A percentile compares a stretch with the other conserved stretches of the same genome.
These are phyloP conservation scores for Penicillium diatomitis DNA, from an alignment of 495 filamentous ascomycete genomes.

Conservation along the genomic window DNA sequence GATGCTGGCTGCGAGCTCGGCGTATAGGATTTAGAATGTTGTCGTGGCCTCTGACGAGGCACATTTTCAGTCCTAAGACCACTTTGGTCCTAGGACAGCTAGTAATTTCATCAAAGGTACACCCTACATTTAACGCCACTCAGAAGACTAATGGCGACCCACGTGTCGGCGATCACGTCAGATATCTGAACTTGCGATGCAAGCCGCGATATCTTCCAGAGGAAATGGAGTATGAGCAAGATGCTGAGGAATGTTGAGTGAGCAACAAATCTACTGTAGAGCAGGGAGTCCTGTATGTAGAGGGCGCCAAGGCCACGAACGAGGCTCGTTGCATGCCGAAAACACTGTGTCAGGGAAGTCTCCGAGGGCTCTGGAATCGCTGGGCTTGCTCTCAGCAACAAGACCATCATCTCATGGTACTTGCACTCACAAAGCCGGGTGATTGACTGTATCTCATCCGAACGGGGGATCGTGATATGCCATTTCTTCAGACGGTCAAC, in stretches of 20 bases:
- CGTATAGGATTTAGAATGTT: too few relatives aligned
- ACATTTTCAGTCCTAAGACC: too few relatives aligned
- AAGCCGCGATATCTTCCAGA: conserved; percentile 29
- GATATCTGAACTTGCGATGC: conserved; percentile 28
- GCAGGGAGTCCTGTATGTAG: conserved; percentile 24
- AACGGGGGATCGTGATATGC: conserved; percentile 20
- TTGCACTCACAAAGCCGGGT: conserved; percentile 23
- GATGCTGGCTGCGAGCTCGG: too few relatives aligned
- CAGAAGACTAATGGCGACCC: conserved; percentile 31
- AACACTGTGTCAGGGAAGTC: conserved; percentile 24
- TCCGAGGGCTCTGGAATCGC: conserved; percentile 32
- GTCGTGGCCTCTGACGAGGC: too few relatives aligned
- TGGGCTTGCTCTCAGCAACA: conserved; percentile 35
- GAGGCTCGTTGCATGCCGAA: conserved; percentile 26
- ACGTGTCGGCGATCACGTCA: conserved; percentile 27
- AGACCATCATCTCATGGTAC: conserved; percentile 37
- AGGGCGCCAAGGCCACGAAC: conserved; percentile 26
- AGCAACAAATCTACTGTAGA: conserved; percentile 33
- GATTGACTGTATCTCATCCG: conserved; percentile 9
- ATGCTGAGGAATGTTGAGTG: conserved; percentile 35
- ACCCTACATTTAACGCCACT: conserved; percentile 27
- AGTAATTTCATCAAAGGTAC: too few relatives aligned
- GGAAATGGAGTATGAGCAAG: conserved; percentile 33
- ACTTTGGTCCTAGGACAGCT: too few relatives aligned
- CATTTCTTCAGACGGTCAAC: conserved; percentile 24